Base-by-base conservation (phyloP, 805 yeast species). In the Zygoascus ofunaensis region DNA sequence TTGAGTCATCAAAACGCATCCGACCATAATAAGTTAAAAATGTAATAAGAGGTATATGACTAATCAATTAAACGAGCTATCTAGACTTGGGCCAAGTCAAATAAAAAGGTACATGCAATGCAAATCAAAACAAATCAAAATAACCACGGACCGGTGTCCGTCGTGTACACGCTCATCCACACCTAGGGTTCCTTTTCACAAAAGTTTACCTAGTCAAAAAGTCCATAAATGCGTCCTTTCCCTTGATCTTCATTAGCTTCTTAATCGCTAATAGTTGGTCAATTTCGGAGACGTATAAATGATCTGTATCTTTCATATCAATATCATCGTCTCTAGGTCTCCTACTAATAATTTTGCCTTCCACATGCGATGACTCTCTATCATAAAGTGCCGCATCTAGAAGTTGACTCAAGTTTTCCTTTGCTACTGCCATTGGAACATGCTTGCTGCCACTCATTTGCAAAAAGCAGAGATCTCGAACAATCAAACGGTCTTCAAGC, bases 211-310 rank as follows among this genome's bases (percentile, higher is more conserved):
- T 21, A 10, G 42, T 44, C 45, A 87, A 68, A 58, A 86, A 82
- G 37, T 73, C 61, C 50, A 85, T 42, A 37, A 87, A 60, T 39
- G 74, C 72, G 3, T 78, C 85, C 52, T 74, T 73, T 1, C 95
- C 95, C 60, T 83, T 87, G 35, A 74, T 48, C 50, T 76, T 72
- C 60, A 89, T 71, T 42, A 89, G 63, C 53, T 69, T 65, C 55
- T 77, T 80, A 37, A 87, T 73, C 20, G 75, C 65, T 32, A 67
- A 48, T 22, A 84, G 65, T 41, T 79, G 79, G 15, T 30, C 28
- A n/a, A 28, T 12, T 21, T 37, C 41, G 10, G 19, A 17, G 3
- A 21, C 20, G 15, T n/a, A 17, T 3, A 37, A 8, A 3, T 23
- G 21, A 10, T 23, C 26, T 36, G 47, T 40, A n/a, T 39, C 45